Evolutionary conservation across 192 early-diverging fungal species (phyloP).

Genomic region (Podochytrium sp.): DNA sequence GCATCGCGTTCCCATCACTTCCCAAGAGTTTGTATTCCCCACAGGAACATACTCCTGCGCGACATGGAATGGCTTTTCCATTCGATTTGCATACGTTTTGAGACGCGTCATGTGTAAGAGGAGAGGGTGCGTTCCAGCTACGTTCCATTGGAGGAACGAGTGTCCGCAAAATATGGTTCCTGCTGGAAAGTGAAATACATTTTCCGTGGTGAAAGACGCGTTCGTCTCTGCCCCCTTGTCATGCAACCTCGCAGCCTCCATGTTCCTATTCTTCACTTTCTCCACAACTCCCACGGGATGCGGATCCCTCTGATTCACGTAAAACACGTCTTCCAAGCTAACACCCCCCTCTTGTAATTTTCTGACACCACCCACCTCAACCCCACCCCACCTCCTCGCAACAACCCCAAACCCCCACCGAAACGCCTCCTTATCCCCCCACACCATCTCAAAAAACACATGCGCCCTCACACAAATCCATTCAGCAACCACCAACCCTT

Average conservation of each 20-base stretch:
- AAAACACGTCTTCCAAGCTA: background rate
- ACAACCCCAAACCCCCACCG: conserved; percentile 17
- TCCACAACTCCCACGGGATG: conserved; percentile 3
- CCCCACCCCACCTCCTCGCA: background rate
- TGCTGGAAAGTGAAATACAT: background rate
- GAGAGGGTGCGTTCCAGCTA: background rate
- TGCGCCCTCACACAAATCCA: background rate
- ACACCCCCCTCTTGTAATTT: background rate
- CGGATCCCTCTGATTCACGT: background rate
- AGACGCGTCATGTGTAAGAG: conserved; percentile 23
- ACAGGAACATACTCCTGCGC: background rate
- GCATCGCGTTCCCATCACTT: conserved; percentile 7
- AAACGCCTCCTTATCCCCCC: conserved; percentile 27
- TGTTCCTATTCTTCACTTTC: background rate
- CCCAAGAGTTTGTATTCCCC: background rate
- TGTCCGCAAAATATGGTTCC: conserved; percentile 3
- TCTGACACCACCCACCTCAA: background rate
- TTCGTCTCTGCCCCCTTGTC: background rate
- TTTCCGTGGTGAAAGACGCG: background rate
- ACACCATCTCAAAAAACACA: conserved; percentile 5
- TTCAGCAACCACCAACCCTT: background rate
- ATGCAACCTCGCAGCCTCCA: background rate
- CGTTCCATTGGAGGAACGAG: conserved; percentile 4
- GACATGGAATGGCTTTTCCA: conserved; percentile 3
- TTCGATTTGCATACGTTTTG: background rate